Evolutionary conservation across 148 eudicot genomes (phyloP).

Genomic region (Pouteria glomerata): DNA sequence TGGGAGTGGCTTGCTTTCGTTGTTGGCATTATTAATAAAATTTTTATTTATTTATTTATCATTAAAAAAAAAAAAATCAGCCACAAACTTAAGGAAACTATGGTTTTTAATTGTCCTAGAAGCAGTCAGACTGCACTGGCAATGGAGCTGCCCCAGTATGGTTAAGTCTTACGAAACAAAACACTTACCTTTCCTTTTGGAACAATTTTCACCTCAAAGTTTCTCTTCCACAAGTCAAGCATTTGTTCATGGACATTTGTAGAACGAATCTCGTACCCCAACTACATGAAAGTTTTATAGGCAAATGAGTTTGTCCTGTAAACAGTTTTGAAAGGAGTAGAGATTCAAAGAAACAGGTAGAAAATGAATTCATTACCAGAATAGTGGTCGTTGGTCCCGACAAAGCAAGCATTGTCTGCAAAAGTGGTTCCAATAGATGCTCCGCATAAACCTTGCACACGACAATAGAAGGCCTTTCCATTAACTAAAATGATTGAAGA

Average conservation of each 20-base stretch:
- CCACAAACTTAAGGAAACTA: neutral
- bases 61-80: too few species aligned
- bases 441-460: constrained; percentile 77
- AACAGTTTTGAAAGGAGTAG: neutral
- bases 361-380: constrained; percentile 41
- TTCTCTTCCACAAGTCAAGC: constrained; percentile 76
- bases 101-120: neutral
- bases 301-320: neutral
- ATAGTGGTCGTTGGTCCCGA: constrained; percentile 82
- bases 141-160: neutral
- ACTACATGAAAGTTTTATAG: constrained; percentile 28
- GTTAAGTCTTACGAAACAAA: neutral
- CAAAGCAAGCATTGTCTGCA: constrained; percentile 70
- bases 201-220: constrained; percentile 71
- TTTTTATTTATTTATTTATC: too few species aligned
- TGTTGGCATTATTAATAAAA: too few species aligned
- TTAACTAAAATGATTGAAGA: neutral
- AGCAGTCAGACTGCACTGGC: neutral
- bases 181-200: constrained; percentile 89
- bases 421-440: constrained; percentile 82
- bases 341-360: neutral
- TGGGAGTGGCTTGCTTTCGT: too few species aligned
- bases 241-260: constrained; percentile 89
- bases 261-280: constrained; percentile 92
- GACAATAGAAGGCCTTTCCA: neutral